Evolutionary conservation across 441 rosid species (phyloP).

Genomic region (Erodium moschatum): DNA sequence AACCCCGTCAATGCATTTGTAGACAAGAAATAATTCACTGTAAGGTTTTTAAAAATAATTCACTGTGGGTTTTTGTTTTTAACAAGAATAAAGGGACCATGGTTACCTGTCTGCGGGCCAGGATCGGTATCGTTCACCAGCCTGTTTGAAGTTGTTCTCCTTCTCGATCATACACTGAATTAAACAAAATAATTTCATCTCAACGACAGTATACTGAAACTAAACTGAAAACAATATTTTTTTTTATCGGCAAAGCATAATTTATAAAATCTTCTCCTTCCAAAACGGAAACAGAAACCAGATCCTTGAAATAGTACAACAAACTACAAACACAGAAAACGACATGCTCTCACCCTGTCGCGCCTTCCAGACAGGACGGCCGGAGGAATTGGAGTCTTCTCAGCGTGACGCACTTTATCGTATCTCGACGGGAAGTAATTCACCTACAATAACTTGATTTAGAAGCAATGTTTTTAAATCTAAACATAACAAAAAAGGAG

Average conservation of each 20-base stretch:
- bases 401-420: constrained; percentile 66
- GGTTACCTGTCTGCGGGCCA: constrained; percentile 66
- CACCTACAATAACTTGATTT: constrained; percentile 33
- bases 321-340: neutral
- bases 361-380: constrained; percentile 47
- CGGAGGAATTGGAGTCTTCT: constrained; percentile 44
- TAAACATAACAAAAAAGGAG: neutral
- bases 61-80: too few relatives aligned
- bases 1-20: too few relatives aligned
- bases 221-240: too few relatives aligned
- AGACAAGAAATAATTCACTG: too few relatives aligned
- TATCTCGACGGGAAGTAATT: constrained; percentile 85
- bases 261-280: too few relatives aligned
- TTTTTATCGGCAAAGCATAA: neutral
- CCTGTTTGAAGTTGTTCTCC: constrained; percentile 89
- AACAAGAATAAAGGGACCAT: neutral
- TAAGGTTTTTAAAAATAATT: too few relatives aligned
- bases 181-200: constrained; percentile 12
- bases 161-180: constrained; percentile 55
- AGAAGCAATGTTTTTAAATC: too few relatives aligned
- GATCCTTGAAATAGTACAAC: too few relatives aligned
- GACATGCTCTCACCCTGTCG: constrained; percentile 46
- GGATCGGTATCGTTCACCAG: constrained; percentile 75
- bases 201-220: too few relatives aligned
- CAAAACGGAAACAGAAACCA: too few relatives aligned